A percentile compares a stretch with the other conserved stretches of the same genome.
Conservation (phyloP, 169 alveolate genomes). For the Plasmodium vinckei region DNA sequence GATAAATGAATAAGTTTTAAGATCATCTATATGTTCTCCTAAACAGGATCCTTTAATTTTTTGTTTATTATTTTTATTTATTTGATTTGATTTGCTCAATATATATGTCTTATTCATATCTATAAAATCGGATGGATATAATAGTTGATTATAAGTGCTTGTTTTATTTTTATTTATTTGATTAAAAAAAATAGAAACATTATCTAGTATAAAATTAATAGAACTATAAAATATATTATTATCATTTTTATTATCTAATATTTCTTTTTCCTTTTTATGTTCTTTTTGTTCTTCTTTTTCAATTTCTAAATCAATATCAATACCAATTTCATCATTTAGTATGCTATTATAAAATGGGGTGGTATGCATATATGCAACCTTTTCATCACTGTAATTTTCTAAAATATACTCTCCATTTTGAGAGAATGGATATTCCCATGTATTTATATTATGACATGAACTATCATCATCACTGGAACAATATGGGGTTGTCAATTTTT, state of each 20-base stretch:
- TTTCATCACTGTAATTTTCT: not conserved
- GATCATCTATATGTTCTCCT: constrained; percentile 44
- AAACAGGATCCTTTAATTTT: constrained; percentile 55
- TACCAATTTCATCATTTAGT: not conserved
- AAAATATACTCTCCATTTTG: not conserved
- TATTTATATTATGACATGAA: constrained; percentile 33
- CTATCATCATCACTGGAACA: constrained; percentile 37
- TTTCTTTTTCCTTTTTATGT: not conserved
- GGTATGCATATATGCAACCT: constrained; percentile 20
- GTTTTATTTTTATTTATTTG: not conserved
- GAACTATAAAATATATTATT: constrained; percentile 4
- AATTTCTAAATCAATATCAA: not conserved
- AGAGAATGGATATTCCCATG: not conserved
- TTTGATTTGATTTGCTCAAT: not conserved
- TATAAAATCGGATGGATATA: constrained; percentile 11
- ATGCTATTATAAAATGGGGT: constrained; percentile 15
- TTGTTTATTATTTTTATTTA: constrained; percentile 2
- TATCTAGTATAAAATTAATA: not conserved
- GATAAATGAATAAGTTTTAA: constrained; percentile 4
- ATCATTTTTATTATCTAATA: not conserved
- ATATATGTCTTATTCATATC: constrained; percentile 26
- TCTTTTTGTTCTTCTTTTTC: not conserved
- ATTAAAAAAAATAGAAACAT: constrained; percentile 2
- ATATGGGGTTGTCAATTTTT: constrained; percentile 11
- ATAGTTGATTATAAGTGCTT: not conserved